Base-by-base conservation (phyloP, 2,329 filamentous ascomycete genomes). In the Zasmidium cellare region DNA sequence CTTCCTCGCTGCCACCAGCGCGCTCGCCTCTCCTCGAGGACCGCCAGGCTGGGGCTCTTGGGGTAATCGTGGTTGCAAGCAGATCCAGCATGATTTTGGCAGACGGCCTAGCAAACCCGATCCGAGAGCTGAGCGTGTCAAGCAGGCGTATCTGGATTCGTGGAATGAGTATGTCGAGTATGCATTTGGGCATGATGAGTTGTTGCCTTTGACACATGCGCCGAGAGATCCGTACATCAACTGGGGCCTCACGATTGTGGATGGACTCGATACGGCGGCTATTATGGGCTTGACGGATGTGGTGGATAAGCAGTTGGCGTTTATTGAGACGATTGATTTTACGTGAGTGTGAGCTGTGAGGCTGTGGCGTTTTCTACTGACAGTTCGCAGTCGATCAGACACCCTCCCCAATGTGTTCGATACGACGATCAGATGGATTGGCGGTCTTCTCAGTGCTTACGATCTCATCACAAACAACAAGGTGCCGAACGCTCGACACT, bases 371-470 rank as follows among this genome's bases (percentile, higher is more conserved):
- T 14, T n/a, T 18, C 35, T 18, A n/a, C n/a, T 41, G 35, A 41
- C 16, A 3, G 11, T 41, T 3, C 16, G 16, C 35, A 41, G 35
- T 3, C 11, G 16, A 3, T 16, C 12, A 16, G 35, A 41, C n/a
- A 41, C 35, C 5, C 35, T 41, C 6, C 35, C 11, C 12, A 41
- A 41, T n/a, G 35, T 96, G 6, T 96, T 96, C 68, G 92, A 96
- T 75, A 96, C 91, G 0, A 96, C 90, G 0, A 96, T 96, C 69
- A 87, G 92, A 23, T 96, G 96, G 67, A 77, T 96, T 1, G 92
- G 85, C 11, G 92, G 91, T 18, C 80, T 96, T 66, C 71, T 96
- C 9, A 89, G 91, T 1, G 90, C 80, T 3, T 88, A 90, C 67
- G 88, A 91, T 69, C 80, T 96, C 51, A 77, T 96, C 51, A 87